Conservation (phyloP, 2,329 filamentous ascomycete species). For the Tolypocladium paradoxum region DNA sequence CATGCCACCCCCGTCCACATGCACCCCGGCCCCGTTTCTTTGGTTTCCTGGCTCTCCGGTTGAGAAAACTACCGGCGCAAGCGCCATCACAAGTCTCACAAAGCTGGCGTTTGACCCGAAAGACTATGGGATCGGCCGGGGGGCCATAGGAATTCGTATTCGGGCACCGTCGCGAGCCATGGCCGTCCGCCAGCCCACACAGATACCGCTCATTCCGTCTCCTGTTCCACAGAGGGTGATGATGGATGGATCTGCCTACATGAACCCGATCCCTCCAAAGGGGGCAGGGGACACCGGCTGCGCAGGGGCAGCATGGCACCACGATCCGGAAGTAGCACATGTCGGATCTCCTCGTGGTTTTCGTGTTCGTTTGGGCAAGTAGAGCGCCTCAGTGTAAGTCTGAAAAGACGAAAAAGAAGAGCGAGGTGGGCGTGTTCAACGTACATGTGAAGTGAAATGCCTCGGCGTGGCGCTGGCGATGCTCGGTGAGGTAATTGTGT, state of each 20-base stretch:
- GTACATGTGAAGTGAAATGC: neutral
- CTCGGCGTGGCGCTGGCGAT: neutral
- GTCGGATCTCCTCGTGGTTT: neutral
- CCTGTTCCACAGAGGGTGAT: neutral
- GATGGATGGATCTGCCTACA: neutral
- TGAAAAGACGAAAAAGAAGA: neutral
- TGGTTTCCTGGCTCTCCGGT: too few species aligned
- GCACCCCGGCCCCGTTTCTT: too few species aligned
- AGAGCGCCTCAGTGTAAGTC: neutral
- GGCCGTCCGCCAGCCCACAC: too few species aligned
- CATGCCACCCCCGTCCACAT: too few species aligned
- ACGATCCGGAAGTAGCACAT: neutral
- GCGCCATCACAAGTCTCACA: too few species aligned
- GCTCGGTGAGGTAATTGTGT: neutral
- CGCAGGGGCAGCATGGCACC: neutral
- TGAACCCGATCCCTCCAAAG: neutral
- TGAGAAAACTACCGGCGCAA: too few species aligned
- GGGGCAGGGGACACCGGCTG: neutral
- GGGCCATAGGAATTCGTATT: too few species aligned
- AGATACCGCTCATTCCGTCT: too few species aligned
- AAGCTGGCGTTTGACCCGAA: too few species aligned
- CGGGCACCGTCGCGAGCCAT: too few species aligned
- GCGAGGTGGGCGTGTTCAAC: neutral
- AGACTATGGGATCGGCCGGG: too few species aligned
- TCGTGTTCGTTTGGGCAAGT: neutral